These are phyloP conservation scores for Lyophyllum semitale DNA, from an alignment of 768 basidiomycete species.

Conservation along the genomic window DNA sequence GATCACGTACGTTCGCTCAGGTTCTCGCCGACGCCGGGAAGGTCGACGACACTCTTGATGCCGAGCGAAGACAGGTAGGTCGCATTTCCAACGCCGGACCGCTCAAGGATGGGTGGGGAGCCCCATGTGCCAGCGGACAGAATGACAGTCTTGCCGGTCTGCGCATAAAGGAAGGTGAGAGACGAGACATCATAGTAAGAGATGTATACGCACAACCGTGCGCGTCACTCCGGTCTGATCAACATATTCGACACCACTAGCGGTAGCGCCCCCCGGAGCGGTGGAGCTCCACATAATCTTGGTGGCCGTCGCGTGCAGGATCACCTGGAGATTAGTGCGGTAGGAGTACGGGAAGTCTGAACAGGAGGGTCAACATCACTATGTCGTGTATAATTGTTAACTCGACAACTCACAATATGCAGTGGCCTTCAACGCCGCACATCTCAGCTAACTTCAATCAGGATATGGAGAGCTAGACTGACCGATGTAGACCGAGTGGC, in stretches of 20 bases:
- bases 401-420: not conserved
- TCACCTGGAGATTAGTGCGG: not conserved
- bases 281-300: not conserved
- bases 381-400: not conserved
- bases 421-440: not conserved
- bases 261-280: not conserved
- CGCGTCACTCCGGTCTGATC: not conserved
- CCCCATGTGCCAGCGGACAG: too few relatives aligned
- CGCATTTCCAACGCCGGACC: too few relatives aligned
- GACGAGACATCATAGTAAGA: too few relatives aligned
- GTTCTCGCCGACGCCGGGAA: too few relatives aligned
- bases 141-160: too few relatives aligned
- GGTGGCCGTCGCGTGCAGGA: not conserved
- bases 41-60: too few relatives aligned
- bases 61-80: too few relatives aligned
- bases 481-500: not conserved
- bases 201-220: too few relatives aligned
- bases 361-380: not conserved
- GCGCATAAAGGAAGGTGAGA: too few relatives aligned
- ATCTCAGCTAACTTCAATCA: not conserved
- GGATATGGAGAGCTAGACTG: not conserved
- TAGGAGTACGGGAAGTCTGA: not conserved
- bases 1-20: too few relatives aligned
- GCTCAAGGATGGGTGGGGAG: too few relatives aligned
- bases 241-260: constrained; percentile 1